Evolutionary conservation across 1,284 basidiomycete species (phyloP).

Genomic region (Cryptococcus neoformans): DNA sequence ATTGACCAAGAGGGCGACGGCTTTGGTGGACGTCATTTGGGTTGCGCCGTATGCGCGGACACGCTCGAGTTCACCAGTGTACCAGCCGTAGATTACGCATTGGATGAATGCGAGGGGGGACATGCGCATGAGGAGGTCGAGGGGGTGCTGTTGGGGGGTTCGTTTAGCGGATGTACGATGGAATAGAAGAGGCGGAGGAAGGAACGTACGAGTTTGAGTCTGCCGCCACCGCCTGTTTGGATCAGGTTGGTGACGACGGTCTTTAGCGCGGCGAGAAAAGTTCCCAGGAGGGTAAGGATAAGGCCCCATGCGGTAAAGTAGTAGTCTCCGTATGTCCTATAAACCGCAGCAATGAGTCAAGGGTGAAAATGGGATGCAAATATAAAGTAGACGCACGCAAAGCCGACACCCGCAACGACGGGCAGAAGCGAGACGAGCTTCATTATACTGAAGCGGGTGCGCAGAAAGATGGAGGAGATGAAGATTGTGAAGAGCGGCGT

Average conservation of each 20-base stretch:
- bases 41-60: slow-evolving; percentile 57
- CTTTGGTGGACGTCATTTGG: slow-evolving; percentile 56
- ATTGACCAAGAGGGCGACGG: slow-evolving; percentile 65
- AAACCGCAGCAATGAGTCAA: not conserved
- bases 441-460: slow-evolving; percentile 47
- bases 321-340: slow-evolving; percentile 85
- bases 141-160: slow-evolving; percentile 62
- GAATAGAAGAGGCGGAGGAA: no score
- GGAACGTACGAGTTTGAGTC: slow-evolving; percentile 43
- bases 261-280: slow-evolving; percentile 83
- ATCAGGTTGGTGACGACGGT: slow-evolving; percentile 85
- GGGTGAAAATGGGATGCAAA: not conserved
- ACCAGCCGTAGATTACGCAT: slow-evolving; percentile 69
- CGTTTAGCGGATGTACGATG: not conserved
- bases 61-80: slow-evolving; percentile 70
- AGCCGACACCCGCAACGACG: slow-evolving; percentile 83
- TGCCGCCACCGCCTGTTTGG: slow-evolving; percentile 52
- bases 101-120: slow-evolving; percentile 85
- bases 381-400: slow-evolving; percentile 66
- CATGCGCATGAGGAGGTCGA: slow-evolving; percentile 79
- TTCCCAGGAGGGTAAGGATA: slow-evolving; percentile 78
- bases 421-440: slow-evolving; percentile 76
- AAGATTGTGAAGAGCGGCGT: slow-evolving; percentile 86
- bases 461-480: slow-evolving; percentile 58
- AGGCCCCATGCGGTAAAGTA: slow-evolving; percentile 79